A percentile compares a stretch with the other conserved stretches of the same genome.
These are phyloP conservation scores for Paecilomyces niveus DNA, from an alignment of 2,329 filamentous ascomycete species.

Conservation along the genomic window DNA sequence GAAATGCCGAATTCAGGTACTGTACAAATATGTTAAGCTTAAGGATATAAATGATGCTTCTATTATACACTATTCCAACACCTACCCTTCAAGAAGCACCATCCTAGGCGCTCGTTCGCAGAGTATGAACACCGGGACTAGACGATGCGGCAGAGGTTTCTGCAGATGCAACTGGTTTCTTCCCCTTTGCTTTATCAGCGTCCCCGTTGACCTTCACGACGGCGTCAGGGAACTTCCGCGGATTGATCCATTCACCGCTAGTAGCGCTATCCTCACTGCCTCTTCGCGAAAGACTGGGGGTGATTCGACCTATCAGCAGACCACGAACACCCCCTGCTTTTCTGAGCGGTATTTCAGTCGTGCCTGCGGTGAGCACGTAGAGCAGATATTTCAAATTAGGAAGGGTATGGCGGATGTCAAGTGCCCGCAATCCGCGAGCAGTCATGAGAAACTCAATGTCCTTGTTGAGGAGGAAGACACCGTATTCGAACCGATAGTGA, in stretches of 20 bases:
- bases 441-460: slow-evolving; percentile 69
- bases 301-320: slow-evolving; percentile 31
- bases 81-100: not conserved
- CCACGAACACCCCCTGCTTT: slow-evolving; percentile 49
- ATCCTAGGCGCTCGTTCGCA: not conserved
- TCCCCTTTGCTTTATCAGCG: slow-evolving; percentile 13
- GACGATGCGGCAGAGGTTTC: not conserved
- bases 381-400: slow-evolving; percentile 91
- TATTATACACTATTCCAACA: not conserved
- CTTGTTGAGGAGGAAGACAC: slow-evolving; percentile 93
- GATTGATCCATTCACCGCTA: slow-evolving; percentile 21
- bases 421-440: slow-evolving; percentile 64
- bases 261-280: slow-evolving; percentile 34
- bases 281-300: slow-evolving; percentile 30
- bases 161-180: slow-evolving; percentile 4
- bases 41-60: not conserved
- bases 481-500: slow-evolving; percentile 91
- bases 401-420: slow-evolving; percentile 86
- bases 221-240: slow-evolving; percentile 18
- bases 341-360: slow-evolving; percentile 50
- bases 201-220: slow-evolving; percentile 21
- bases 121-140: not conserved
- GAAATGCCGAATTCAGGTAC: not conserved
- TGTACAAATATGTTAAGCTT: not conserved
- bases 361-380: slow-evolving; percentile 80